phyloP scores from a whole-genome alignment of 208 protist genomes.

The Crithidia bombi region DNA sequence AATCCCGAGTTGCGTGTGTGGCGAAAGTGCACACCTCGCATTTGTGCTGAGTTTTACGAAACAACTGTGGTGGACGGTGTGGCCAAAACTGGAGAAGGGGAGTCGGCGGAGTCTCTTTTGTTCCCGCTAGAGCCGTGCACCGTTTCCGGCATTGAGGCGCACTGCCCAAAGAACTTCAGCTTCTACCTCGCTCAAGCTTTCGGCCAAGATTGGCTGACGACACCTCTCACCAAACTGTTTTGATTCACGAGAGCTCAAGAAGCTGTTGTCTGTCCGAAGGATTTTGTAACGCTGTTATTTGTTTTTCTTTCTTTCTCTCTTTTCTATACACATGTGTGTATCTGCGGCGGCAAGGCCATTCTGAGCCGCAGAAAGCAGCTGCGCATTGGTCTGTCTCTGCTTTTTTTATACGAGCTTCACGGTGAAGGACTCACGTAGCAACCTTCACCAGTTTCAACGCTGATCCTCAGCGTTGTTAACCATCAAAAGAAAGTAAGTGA shows the following conservation, averaged over 20 bases:
- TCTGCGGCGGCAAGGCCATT: neutral
- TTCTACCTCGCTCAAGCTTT: conserved; percentile 75
- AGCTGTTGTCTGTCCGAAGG: neutral
- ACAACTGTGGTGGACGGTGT: conserved; percentile 33
- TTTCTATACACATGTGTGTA: neutral
- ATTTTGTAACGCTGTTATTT: neutral
- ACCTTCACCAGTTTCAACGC: conserved; percentile 4
- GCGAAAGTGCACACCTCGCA: conserved; percentile 76
- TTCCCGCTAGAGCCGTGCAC: conserved; percentile 70
- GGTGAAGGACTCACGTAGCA: conserved; percentile 21
- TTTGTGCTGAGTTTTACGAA: conserved; percentile 83
- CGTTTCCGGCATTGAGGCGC: conserved; percentile 48
- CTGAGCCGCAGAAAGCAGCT: no score
- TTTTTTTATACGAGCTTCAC: neutral
- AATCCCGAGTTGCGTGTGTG: conserved; percentile 48
- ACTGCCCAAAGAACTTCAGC: conserved; percentile 68
- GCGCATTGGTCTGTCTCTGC: neutral
- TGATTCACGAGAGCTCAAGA: conserved; percentile 6
- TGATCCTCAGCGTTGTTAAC: neutral
- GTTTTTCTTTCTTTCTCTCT: neutral
- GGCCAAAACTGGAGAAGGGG: conserved; percentile 50
- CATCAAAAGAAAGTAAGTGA: neutral
- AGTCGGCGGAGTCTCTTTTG: conserved; percentile 42
- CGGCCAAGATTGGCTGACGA: conserved; percentile 72
- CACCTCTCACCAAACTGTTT: conserved; percentile 70